Conservation (phyloP, 768 basidiomycete genomes). For the Macrolepiota dolichaula region DNA sequence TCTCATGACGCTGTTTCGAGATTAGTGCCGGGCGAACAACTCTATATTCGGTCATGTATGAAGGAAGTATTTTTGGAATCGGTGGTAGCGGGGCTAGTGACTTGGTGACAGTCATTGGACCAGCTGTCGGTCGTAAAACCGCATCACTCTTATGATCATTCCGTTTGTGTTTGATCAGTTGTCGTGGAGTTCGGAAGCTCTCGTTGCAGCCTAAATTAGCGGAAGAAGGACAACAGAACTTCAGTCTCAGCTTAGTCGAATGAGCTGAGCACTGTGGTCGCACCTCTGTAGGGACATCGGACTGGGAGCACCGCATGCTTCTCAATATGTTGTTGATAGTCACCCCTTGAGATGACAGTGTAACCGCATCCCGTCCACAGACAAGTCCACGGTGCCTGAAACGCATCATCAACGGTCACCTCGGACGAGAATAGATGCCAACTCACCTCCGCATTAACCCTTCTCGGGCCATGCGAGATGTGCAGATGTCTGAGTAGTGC, state of each 20-base stretch:
- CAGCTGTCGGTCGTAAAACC: conserved; percentile 37
- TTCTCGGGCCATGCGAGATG: conserved; percentile 27
- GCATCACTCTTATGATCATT: conserved; percentile 1
- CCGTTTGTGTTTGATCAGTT: conserved; percentile 44
- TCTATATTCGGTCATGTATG: conserved; percentile 46
- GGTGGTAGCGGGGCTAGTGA: background rate
- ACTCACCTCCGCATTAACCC: conserved; percentile 16
- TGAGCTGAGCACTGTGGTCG: background rate
- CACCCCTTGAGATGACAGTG: conserved; percentile 28
- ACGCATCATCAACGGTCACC: conserved; percentile 7
- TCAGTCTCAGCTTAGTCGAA: conserved; percentile 15
- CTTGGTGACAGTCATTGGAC: conserved; percentile 27
- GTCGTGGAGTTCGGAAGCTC: conserved; percentile 40
- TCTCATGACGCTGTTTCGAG: conserved; percentile 45
- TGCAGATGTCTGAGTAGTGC: conserved; percentile 49
- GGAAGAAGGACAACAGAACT: conserved; percentile 8
- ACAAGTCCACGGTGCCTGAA: conserved; percentile 41
- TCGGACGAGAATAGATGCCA: background rate
- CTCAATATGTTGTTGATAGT: conserved; percentile 46
- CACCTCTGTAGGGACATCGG: conserved; percentile 53
- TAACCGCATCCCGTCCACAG: conserved; percentile 57
- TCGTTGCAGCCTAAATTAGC: conserved; percentile 47
- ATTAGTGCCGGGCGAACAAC: conserved; percentile 43
- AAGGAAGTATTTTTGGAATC: conserved; percentile 32
- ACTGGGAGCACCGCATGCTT: conserved; percentile 45